These are phyloP conservation scores for Neurospora africana DNA, from an alignment of 495 filamentous ascomycete genomes.

Conservation along the genomic window DNA sequence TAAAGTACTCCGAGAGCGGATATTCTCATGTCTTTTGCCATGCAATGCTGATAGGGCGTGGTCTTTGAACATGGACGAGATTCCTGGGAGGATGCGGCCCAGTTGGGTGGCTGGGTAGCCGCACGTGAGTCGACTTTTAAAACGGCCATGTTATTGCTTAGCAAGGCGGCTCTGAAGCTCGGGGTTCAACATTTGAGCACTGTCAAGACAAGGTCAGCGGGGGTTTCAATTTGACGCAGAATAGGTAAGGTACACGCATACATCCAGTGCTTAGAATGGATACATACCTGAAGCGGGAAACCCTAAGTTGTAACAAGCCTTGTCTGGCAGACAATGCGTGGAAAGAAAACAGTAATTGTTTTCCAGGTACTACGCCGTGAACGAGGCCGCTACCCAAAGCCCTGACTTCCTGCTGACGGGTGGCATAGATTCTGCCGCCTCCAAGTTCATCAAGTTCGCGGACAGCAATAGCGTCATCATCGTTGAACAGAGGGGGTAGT, in stretches of 20 bases:
- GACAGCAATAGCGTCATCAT: constrained; percentile 17
- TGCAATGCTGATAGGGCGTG: not conserved
- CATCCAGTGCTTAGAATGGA: not conserved
- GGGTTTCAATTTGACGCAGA: not conserved
- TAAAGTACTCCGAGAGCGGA: not conserved
- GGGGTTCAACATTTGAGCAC: not conserved
- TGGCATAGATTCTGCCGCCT: constrained; percentile 13
- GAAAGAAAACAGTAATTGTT: too few relatives aligned
- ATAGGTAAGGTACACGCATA: not conserved
- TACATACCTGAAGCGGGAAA: not conserved
- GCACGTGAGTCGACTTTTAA: too few relatives aligned
- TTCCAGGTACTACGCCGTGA: too few relatives aligned
- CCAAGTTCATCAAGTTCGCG: constrained; percentile 18
- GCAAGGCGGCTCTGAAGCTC: not conserved
- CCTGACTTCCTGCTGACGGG: not conserved
- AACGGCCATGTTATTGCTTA: not conserved
- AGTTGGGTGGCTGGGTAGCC: too few relatives aligned
- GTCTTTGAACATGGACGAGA: too few relatives aligned
- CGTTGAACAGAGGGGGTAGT: constrained; percentile 67
- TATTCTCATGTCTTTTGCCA: not conserved
- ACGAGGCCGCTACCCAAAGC: not conserved
- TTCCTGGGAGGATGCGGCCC: too few relatives aligned
- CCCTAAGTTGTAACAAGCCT: too few relatives aligned
- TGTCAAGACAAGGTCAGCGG: not conserved
- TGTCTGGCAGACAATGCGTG: too few relatives aligned